Evolutionary conservation across 345 rosid species (phyloP).

Genomic region (Leavenworthia alabamica): DNA sequence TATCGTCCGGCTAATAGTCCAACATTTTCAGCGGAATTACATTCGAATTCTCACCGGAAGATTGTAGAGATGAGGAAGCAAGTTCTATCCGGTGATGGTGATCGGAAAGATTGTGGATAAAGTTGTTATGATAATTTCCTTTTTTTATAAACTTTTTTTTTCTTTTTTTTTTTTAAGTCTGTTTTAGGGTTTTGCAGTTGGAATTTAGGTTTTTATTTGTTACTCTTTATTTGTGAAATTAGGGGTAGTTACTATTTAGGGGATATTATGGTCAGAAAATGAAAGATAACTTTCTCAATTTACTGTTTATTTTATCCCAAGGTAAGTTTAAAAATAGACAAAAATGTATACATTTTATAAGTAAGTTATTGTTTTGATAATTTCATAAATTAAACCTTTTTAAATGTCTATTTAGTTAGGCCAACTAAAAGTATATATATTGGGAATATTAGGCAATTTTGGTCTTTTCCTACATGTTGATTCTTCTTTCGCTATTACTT

Average conservation of each 20-base stretch:
- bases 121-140: slow-evolving; percentile 16
- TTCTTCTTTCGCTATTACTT: slow-evolving; percentile 16
- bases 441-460: slow-evolving; percentile 12
- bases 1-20: slow-evolving; percentile 82
- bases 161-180: slow-evolving; percentile 2
- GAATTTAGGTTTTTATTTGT: slow-evolving; percentile 4
- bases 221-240: slow-evolving; percentile 17
- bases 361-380: background rate
- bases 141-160: background rate
- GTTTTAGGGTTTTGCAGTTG: slow-evolving; percentile 32
- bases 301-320: background rate
- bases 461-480: slow-evolving; percentile 14
- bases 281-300: slow-evolving; percentile 24
- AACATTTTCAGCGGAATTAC: slow-evolving; percentile 48
- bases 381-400: background rate
- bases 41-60: slow-evolving; percentile 80
- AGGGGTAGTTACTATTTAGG: slow-evolving; percentile 35
- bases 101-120: slow-evolving; percentile 43
- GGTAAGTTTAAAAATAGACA: background rate
- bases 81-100: slow-evolving; percentile 34
- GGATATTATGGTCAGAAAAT: slow-evolving; percentile 21
- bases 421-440: background rate
- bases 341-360: background rate
- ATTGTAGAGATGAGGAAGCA: slow-evolving; percentile 73
- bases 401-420: background rate